A percentile compares a stretch with the other conserved stretches of the same genome.
Conservation (phyloP, 768 basidiomycete genomes). For the Phylloporus rhodoxanthus region DNA sequence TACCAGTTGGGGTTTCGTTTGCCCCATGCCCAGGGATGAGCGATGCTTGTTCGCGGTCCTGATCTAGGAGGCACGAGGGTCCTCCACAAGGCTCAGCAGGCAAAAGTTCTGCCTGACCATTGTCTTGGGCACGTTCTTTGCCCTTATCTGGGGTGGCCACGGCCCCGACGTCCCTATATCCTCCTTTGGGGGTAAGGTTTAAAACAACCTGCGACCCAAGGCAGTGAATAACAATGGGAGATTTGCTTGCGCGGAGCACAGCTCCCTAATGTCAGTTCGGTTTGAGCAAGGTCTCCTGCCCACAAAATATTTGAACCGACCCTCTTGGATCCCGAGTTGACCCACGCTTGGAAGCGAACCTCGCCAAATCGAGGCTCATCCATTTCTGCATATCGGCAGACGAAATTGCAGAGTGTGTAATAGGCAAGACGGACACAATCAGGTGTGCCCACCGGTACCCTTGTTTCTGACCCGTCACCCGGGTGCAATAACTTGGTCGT, state of each 20-base stretch:
- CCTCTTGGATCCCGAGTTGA: constrained; percentile 34
- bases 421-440: constrained; percentile 17
- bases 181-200: constrained; percentile 21
- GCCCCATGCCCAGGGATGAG: background rate
- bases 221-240: constrained; percentile 20
- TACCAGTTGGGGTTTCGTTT: background rate
- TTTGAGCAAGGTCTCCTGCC: background rate
- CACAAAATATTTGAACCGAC: constrained; percentile 13
- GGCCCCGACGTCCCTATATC: constrained; percentile 13
- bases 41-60: background rate
- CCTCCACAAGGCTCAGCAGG: background rate
- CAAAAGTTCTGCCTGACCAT: constrained; percentile 5
- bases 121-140: constrained; percentile 7
- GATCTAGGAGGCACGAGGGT: background rate
- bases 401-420: constrained; percentile 28
- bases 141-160: constrained; percentile 6
- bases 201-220: constrained; percentile 22
- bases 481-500: constrained; percentile 11
- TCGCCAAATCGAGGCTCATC: constrained; percentile 29
- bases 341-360: constrained; percentile 39
- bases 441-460: constrained; percentile 25
- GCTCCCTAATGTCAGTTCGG: constrained; percentile 15
- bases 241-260: constrained; percentile 19
- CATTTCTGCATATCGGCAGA: constrained; percentile 33
- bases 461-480: constrained; percentile 8